Conservation (phyloP, 345 rosid species). For the Moricandia arvensis region DNA sequence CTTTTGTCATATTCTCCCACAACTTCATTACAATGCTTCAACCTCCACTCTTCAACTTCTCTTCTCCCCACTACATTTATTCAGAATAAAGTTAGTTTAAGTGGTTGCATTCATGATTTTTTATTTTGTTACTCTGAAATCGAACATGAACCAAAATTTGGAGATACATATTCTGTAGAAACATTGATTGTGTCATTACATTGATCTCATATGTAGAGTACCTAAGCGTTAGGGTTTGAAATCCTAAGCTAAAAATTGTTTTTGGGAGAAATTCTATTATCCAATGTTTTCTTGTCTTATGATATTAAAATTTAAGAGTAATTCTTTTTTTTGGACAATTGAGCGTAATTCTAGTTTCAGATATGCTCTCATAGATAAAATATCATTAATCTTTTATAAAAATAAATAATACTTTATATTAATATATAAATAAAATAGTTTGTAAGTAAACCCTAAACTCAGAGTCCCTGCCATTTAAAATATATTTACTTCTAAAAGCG, state of each 20-base stretch:
- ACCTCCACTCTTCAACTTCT: conserved; percentile 9
- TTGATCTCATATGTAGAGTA: background rate
- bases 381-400: background rate
- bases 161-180: background rate
- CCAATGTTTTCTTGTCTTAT: background rate
- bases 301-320: background rate
- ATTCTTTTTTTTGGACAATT: too few species aligned
- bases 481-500: background rate
- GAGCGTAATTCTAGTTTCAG: background rate
- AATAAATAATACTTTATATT: too few species aligned
- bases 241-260: background rate
- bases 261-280: background rate
- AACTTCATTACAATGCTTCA: conserved; percentile 16
- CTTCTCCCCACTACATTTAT: conserved; percentile 3
- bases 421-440: background rate
- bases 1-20: conserved; percentile 2
- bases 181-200: background rate
- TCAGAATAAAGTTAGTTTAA: background rate
- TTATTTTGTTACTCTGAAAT: background rate
- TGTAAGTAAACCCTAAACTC: background rate
- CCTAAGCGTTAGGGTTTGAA: background rate
- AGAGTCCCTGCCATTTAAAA: background rate
- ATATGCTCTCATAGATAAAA: background rate
- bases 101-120: background rate
- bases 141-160: background rate